Evolutionary conservation across 352 stramenopile genomes (phyloP).

Genomic region (Aphanomyces invadans): DNA sequence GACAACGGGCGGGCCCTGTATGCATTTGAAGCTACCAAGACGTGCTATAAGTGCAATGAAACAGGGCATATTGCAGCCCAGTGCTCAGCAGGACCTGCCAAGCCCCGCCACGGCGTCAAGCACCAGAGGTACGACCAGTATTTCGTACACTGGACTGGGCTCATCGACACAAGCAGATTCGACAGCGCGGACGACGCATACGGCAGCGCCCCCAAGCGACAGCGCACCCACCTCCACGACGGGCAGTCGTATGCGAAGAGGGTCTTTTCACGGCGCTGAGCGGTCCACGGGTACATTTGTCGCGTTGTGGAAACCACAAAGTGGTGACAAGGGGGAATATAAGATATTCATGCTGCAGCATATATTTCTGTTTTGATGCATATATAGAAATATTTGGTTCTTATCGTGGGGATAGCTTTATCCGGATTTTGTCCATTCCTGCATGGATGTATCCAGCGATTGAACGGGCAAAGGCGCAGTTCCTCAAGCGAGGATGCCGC

Average conservation of each 20-base stretch:
- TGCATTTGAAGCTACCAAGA: conserved; percentile 23
- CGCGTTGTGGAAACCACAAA: too few relatives aligned
- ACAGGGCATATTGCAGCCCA: conserved; percentile 61
- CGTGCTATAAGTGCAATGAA: conserved; percentile 63
- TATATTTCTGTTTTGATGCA: too few relatives aligned
- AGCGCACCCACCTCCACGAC: conserved; percentile 51
- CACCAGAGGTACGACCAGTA: background rate
- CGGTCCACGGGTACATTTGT: background rate
- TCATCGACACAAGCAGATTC: too few relatives aligned
- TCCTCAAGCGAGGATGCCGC: background rate
- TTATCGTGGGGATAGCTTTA: too few relatives aligned
- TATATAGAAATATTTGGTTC: too few relatives aligned
- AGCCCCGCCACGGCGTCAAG: conserved; percentile 4
- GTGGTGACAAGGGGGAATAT: too few relatives aligned
- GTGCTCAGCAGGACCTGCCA: conserved; percentile 49
- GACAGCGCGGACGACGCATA: conserved; percentile 30
- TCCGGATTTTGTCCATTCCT: background rate
- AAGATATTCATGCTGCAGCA: too few relatives aligned
- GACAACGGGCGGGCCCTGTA: conserved; percentile 34
- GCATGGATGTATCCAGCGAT: background rate
- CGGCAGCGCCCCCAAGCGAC: conserved; percentile 48
- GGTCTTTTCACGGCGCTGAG: conserved; percentile 1
- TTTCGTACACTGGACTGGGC: too few relatives aligned
- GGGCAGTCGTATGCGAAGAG: conserved; percentile 21
- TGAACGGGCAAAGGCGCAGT: background rate